Evolutionary conservation across 495 filamentous ascomycete species (phyloP).

Genomic region (Filosporella fistucella): DNA sequence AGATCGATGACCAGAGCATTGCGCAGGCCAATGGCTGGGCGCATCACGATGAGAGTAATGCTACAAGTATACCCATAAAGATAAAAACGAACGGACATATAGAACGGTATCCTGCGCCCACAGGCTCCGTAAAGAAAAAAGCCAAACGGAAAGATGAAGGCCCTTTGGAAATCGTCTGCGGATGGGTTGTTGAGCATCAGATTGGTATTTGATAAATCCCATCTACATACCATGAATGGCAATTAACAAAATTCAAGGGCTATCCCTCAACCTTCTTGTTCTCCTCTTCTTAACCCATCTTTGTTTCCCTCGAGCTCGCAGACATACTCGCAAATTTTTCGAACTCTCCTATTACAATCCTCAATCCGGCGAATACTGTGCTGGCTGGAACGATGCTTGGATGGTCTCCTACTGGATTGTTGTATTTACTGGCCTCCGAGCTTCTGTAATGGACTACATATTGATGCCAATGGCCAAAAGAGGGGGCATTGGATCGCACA

Average conservation of each 20-base stretch:
- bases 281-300: slow-evolving; percentile 74
- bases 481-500: slow-evolving; percentile 65
- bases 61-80: too few relatives aligned
- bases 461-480: slow-evolving; percentile 68
- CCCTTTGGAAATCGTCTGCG: slow-evolving; percentile 19
- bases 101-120: too few relatives aligned
- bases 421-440: slow-evolving; percentile 80
- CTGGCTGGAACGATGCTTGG: slow-evolving; percentile 75
- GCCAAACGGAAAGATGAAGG: slow-evolving; percentile 25
- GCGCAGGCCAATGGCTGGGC: too few relatives aligned
- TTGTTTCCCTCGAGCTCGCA: slow-evolving; percentile 69
- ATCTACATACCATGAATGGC: slow-evolving; percentile 7
- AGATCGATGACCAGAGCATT: too few relatives aligned
- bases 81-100: too few relatives aligned
- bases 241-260: slow-evolving; percentile 41
- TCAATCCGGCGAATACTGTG: slow-evolving; percentile 58
- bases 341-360: slow-evolving; percentile 77
- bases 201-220: slow-evolving; percentile 17
- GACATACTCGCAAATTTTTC: slow-evolving; percentile 81
- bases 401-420: slow-evolving; percentile 77
- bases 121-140: slow-evolving; percentile 13
- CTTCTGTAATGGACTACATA: slow-evolving; percentile 81
- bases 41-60: too few relatives aligned
- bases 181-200: slow-evolving; percentile 25
- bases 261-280: slow-evolving; percentile 73